Evolutionary conservation across 2,329 filamentous ascomycete genomes (phyloP).

Genomic region (Rhynchosporium graminicola): DNA sequence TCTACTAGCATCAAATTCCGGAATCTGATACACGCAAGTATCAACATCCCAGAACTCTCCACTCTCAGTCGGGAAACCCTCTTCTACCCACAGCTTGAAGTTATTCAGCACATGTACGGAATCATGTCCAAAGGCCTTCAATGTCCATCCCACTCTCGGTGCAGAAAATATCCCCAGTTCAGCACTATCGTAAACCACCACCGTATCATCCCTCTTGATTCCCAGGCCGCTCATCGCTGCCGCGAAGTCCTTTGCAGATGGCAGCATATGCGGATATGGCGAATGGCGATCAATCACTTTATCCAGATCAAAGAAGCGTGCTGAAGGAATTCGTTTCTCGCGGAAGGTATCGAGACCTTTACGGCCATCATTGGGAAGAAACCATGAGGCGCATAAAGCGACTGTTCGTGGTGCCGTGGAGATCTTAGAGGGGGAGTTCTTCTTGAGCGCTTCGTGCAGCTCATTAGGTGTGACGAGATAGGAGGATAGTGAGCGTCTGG

Average conservation of each 20-base stretch:
- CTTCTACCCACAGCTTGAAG: conserved; percentile 88
- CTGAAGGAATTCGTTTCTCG: conserved; percentile 80
- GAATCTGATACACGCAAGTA: conserved; percentile 65
- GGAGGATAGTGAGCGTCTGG: conserved; percentile 63
- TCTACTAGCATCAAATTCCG: conserved; percentile 57
- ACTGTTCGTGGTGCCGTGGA: conserved; percentile 82
- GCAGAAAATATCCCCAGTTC: conserved; percentile 94
- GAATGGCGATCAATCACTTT: conserved; percentile 84
- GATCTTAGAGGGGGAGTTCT: conserved; percentile 76
- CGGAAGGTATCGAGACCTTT: conserved; percentile 80
- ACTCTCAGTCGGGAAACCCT: conserved; percentile 80
- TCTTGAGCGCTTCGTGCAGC: conserved; percentile 77
- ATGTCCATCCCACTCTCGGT: conserved; percentile 90
- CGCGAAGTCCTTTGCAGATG: conserved; percentile 76
- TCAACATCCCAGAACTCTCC: conserved; percentile 70
- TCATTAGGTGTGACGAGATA: conserved; percentile 87
- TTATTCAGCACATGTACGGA: conserved; percentile 93
- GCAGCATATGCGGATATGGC: conserved; percentile 96
- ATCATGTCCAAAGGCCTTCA: conserved; percentile 84
- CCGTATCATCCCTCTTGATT: conserved; percentile 80
- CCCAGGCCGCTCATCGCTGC: conserved; percentile 87
- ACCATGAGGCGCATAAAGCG: conserved; percentile 92
- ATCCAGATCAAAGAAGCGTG: conserved; percentile 96
- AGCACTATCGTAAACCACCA: conserved; percentile 92
- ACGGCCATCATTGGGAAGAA: conserved; percentile 87